A percentile compares a stretch with the other conserved stretches of the same genome.
phyloP scores from a whole-genome alignment of 2,329 filamentous ascomycete genomes.

The Ophiocordyceps australis region DNA sequence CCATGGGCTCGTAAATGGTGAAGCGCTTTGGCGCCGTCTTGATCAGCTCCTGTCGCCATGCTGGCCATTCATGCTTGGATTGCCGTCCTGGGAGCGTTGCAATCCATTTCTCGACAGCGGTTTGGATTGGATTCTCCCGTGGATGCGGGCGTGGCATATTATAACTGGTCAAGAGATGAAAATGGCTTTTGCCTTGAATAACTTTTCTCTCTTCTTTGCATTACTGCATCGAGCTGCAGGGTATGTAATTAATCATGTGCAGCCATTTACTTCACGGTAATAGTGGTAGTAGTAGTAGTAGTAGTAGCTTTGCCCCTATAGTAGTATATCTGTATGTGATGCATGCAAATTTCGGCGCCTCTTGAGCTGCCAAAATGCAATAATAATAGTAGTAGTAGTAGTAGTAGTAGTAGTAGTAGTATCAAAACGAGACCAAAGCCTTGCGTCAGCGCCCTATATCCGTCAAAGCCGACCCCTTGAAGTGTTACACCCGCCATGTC shows the following conservation, averaged over 20 bases:
- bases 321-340: no score
- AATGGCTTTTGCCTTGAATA: background rate
- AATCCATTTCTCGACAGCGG: slow-evolving; percentile 12
- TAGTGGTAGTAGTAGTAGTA: background rate
- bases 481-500: slow-evolving; percentile 3
- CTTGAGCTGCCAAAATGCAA: no score
- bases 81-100: slow-evolving; percentile 2
- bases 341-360: no score
- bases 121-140: slow-evolving; percentile 12
- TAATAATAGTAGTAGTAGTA: no score
- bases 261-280: background rate
- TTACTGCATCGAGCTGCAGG: no score
- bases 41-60: slow-evolving; percentile 13
- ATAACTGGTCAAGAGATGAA: slow-evolving; percentile 6
- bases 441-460: no score
- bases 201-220: no score
- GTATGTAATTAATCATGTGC: background rate
- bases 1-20: slow-evolving; percentile 42
- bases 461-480: background rate
- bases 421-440: no score
- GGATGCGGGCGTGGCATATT: slow-evolving; percentile 6
- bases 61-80: background rate
- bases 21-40: slow-evolving; percentile 34
- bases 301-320: no score
- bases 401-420: no score